phyloP scores from a whole-genome alignment of 1,284 basidiomycete genomes.

The Schizophyllum commune region DNA sequence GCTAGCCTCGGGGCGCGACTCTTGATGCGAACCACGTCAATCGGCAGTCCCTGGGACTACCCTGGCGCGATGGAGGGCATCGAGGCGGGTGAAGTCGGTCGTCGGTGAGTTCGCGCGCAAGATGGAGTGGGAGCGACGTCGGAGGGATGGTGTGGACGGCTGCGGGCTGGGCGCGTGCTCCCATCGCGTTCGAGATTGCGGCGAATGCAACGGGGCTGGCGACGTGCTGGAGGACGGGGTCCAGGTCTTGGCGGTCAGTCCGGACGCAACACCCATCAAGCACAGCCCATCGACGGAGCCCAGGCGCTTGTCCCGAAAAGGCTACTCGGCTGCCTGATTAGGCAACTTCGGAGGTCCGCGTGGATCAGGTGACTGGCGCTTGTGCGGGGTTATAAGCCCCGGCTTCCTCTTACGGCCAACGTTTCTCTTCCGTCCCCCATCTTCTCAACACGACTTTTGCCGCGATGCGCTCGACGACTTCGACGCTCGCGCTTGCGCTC shows the following conservation, averaged over 20 bases:
- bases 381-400: neutral
- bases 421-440: neutral
- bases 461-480: neutral
- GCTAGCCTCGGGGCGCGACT: no score
- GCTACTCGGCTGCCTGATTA: neutral
- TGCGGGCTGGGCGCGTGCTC: no score
- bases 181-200: slow-evolving; percentile 20
- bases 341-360: neutral
- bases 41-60: no score
- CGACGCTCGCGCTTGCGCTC: neutral
- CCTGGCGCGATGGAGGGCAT: no score
- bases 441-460: no score
- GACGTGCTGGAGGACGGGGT: slow-evolving; percentile 32
- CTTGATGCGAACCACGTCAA: no score
- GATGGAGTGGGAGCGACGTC: no score
- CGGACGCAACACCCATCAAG: slow-evolving; percentile 15
- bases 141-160: no score
- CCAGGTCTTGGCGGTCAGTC: neutral
- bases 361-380: neutral
- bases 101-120: no score
- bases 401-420: neutral
- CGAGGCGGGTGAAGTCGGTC: no score
- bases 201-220: slow-evolving; percentile 25
- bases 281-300: neutral
- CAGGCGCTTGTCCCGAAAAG: neutral